Evolutionary conservation across 768 basidiomycete species (phyloP), one percentile per base, ranked within the genome.

Genomic region (Kwoniella botswanensis): DNA sequence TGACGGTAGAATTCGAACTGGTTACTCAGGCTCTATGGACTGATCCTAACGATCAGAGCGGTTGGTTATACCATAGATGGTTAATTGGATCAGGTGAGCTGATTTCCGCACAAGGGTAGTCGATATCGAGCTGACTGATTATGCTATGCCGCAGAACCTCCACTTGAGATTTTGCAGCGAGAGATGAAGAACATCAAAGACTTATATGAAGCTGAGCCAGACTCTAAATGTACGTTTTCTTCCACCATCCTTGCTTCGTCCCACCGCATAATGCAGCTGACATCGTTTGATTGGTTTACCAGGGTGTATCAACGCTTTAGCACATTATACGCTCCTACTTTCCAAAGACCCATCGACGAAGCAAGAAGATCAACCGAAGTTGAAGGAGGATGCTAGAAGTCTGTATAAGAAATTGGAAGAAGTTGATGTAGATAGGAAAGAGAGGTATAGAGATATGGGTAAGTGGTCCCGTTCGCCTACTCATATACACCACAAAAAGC

Each of bases 31-130:
- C 96, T 1, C 88, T 98, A 85, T 99, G 94, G 84, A 97, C 95
- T 0, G 95, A 98, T 78, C 97, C 97, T 3, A 89, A 90, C 56
- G 96, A 98, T 82, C 96, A 98, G 82, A 94, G 93, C 71, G 93
- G 93, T 0, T 99, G 97, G 97, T 89, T 99, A 68, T 99, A 98
- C 82, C 97, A 98, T 79, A 89, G 94, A n/a, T 98, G 96, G 94
- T 87, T 99, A 2, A 88, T 98, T 63, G 93, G 93, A 9, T 83
- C 88, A 72, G 91, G 94, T 91, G 78, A 70, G 87, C 73, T 21
- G 1, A 22, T 17, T 18, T 55, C 24, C 22, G 26, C 26, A n/a
- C n/a, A n/a, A n/a, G n/a, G n/a, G n/a, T n/a, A n/a, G n/a, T n/a
- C n/a, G n/a, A n/a, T n/a, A n/a, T n/a, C n/a, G n/a, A n/a, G n/a